Evolutionary conservation across 257 asterid genomes (phyloP).

Genomic region (Fraxinus cuspidata): DNA sequence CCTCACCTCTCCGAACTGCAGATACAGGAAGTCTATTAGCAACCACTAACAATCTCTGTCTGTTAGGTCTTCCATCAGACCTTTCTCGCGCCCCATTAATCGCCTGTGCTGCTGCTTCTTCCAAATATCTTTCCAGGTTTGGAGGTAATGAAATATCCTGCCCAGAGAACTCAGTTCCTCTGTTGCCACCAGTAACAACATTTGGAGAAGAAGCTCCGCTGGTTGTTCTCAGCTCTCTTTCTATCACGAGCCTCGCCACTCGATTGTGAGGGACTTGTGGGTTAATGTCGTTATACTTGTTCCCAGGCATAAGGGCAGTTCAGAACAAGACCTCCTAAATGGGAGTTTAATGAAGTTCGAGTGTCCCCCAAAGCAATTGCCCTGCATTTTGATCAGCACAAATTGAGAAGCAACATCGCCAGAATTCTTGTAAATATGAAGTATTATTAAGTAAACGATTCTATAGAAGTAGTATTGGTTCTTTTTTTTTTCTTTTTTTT

Average conservation of each 20-base stretch:
- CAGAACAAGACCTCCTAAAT: constrained; percentile 33
- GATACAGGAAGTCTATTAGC: constrained; percentile 98
- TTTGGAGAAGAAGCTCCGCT: constrained; percentile 40
- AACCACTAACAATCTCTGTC: constrained; percentile 88
- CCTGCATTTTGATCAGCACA: constrained; percentile 60
- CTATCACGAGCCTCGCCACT: constrained; percentile 68
- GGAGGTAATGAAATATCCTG: constrained; percentile 39
- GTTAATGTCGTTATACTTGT: constrained; percentile 56
- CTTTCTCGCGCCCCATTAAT: constrained; percentile 60
- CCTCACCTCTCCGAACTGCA: constrained; percentile 87
- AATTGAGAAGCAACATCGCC: constrained; percentile 35
- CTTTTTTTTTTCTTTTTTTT: neutral
- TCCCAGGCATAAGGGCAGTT: constrained; percentile 68
- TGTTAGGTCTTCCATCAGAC: constrained; percentile 54
- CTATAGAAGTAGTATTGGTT: neutral
- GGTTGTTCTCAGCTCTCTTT: constrained; percentile 59
- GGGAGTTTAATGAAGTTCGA: constrained; percentile 40
- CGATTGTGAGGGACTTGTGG: constrained; percentile 47
- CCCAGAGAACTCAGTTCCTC: constrained; percentile 50
- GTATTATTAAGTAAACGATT: constrained; percentile 21
- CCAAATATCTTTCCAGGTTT: constrained; percentile 56
- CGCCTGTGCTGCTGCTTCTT: constrained; percentile 64
- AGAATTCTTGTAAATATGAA: constrained; percentile 28
- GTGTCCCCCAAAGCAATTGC: constrained; percentile 40
- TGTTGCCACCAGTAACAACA: constrained; percentile 48